phyloP scores from a whole-genome alignment of 169 alveolate species.

The Plasmodium ovale region DNA sequence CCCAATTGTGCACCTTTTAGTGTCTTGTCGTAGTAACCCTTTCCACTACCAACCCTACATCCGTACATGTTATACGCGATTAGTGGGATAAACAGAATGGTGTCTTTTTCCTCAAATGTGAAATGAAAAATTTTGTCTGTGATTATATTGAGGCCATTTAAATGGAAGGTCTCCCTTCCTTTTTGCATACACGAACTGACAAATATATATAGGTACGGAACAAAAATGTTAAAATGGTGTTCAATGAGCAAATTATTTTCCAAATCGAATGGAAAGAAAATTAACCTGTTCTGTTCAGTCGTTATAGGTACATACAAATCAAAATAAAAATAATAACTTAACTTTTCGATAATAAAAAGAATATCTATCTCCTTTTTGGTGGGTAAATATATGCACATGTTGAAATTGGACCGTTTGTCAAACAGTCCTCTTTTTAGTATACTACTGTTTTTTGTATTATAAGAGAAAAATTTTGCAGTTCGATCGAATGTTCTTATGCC shows the following conservation, averaged over 20 bases:
- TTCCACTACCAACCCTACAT: constrained; percentile 64
- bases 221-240: constrained; percentile 39
- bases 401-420: constrained; percentile 16
- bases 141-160: constrained; percentile 15
- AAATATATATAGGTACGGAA: constrained; percentile 40
- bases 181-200: background rate
- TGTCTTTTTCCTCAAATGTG: constrained; percentile 11
- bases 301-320: constrained; percentile 43
- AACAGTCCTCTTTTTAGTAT: background rate
- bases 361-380: constrained; percentile 59
- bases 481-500: background rate
- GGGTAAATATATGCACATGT: constrained; percentile 66
- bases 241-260: constrained; percentile 29
- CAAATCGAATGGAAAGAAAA: constrained; percentile 58
- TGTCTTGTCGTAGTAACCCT: constrained; percentile 66
- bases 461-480: constrained; percentile 4
- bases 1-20: background rate
- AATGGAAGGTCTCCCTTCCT: background rate
- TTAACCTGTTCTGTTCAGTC: constrained; percentile 21
- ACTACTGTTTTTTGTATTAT: background rate
- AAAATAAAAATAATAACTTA: constrained; percentile 54
- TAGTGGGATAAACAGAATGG: constrained; percentile 49
- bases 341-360: constrained; percentile 35
- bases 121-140: constrained; percentile 28
- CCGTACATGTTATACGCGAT: constrained; percentile 63